Base-by-base conservation (phyloP, 768 basidiomycete species). In the Lactarius tabidus region DNA sequence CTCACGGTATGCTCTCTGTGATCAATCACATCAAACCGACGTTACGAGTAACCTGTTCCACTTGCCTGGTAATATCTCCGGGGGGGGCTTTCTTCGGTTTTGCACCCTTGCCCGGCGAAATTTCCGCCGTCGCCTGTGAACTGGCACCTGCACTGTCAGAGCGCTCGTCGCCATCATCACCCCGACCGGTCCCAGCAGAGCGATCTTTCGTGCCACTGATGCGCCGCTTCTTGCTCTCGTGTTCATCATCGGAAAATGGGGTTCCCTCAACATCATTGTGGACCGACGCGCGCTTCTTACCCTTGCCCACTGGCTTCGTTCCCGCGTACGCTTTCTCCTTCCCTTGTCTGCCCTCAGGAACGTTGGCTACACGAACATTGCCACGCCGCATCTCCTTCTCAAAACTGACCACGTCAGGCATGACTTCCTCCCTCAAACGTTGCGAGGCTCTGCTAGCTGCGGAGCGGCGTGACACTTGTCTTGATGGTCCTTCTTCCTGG, bases 401-500 rank as follows among this genome's bases (percentile, higher is more conserved):
- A 70, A 81, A 93, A 63, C 79, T 82, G 45, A 86, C 68, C 3
- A 91, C 79, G 69, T 94, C 92, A 0, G 91, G 91, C 86, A 93
- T 93, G 63, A 93, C 77, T 59, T 78, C 76, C 9, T 82, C 77
- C 52, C 77, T 78, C 56, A 85, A 69, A 48, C 76, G 77, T 57
- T 76, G 75, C 4, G 74, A 77, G 10, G 84, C 85, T 60, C 77
- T 83, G 75, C 72, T 86, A 66, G 77, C 84, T 71, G 79, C 93
- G 69, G 76, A 79, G 70, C 80, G 86, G 74, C 55, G 68, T 36
- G 73, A 70, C n/a, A 65, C 60, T 55, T 70, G 67, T n/a, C 73
- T 66, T 28, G 56, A 61, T 35, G 70, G 29, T 8, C 66, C 68
- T 15, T 57, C 56, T 15, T 67, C 54, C 1, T 43, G 48, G 17